These are phyloP conservation scores for Amanita pseudoporphyria DNA, from an alignment of 768 basidiomycete genomes.

Conservation along the genomic window DNA sequence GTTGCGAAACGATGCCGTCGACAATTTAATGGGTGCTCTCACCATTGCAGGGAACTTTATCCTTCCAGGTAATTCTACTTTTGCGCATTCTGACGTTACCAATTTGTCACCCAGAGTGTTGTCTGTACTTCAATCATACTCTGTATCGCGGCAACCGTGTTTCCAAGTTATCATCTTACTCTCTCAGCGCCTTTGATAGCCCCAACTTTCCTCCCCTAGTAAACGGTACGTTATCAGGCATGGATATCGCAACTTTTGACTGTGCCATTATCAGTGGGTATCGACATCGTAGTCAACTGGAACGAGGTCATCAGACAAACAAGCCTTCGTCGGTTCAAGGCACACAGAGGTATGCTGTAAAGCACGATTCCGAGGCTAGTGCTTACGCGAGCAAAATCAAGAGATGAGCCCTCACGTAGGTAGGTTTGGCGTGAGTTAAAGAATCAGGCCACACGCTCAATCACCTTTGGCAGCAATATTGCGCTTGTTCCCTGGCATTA, in stretches of 20 bases:
- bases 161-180: constrained; percentile 73
- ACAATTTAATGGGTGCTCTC: constrained; percentile 84
- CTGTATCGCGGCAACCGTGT: constrained; percentile 83
- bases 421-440: constrained; percentile 22
- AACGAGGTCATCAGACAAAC: constrained; percentile 79
- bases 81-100: neutral
- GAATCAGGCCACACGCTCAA: constrained; percentile 1
- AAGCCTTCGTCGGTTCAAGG: constrained; percentile 65
- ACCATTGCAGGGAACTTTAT: constrained; percentile 86
- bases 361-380: constrained; percentile 4
- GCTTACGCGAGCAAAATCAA: constrained; percentile 17
- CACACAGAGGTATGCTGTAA: constrained; percentile 54
- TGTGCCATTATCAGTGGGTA: constrained; percentile 50
- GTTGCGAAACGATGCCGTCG: constrained; percentile 88
- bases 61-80: constrained; percentile 61
- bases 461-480: constrained; percentile 47
- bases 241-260: neutral
- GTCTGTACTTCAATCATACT: constrained; percentile 84
- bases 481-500: constrained; percentile 84
- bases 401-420: constrained; percentile 80
- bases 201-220: constrained; percentile 80
- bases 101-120: constrained; percentile 47
- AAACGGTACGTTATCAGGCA: constrained; percentile 42
- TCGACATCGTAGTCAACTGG: constrained; percentile 88
- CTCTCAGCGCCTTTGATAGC: constrained; percentile 76